Evolutionary conservation across 257 asterid species (phyloP), one percentile per base, ranked within the genome.

Genomic region (Penstemon barbatus): DNA sequence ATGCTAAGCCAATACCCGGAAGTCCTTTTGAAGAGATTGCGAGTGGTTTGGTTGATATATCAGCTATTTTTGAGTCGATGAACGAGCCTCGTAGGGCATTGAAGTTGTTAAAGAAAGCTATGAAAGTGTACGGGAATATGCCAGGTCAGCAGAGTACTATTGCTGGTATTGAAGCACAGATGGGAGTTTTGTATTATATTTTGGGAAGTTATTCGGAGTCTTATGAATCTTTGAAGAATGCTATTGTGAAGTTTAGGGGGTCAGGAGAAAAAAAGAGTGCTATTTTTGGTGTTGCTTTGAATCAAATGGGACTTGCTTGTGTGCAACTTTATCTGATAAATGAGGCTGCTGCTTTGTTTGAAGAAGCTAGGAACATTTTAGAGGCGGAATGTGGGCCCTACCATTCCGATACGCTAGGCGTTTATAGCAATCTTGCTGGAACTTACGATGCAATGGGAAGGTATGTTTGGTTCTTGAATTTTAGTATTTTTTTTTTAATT

Each of bases 401-500:
- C 61, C 89, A 86, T 68, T 82, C 85, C 33, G 93, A 84, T 58
- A 86, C 88, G 0, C 57, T 86, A 10, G 90, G 88, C 33, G 90
- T 86, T 61, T 86, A 84, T 65, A 82, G 93, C 78, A 86, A 86
- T 76, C 89, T 86, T 64, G 93, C 90, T 0, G 90, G 93, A 10
- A 84, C 86, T 5, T 86, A 86, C 75, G 93, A 86, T 74, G 93
- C 93, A 67, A 74, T 90, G 97, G 97, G 98, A 73, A 90, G 98
- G 98, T 92, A 25, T 25, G 33, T 25, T 0, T 25, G 33, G 33
- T 25, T 25, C 33, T 25, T 25, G 33, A 25, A 25, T 25, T 25
- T 25, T 25, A 25, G 33, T 25, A 15, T 15, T 15, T 25, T 25
- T 25, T 19, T 25, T 25, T 25, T 25, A 25, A 25, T 0, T 25